Base-by-base conservation (phyloP, 306 rosid species). In the Malus sylvestris region DNA sequence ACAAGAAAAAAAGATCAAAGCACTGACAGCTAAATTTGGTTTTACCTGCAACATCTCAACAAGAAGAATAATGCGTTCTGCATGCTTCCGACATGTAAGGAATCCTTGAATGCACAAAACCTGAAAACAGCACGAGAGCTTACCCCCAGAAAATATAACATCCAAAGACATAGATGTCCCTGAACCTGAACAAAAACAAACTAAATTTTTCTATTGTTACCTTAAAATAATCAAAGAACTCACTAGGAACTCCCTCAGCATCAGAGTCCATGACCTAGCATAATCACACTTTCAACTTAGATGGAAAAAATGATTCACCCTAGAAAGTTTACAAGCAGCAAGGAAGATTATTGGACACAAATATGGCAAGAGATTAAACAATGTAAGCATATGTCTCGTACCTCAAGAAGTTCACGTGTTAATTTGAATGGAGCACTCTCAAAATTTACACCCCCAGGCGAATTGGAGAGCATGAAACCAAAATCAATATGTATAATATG, bases 61-160 rank as follows among this genome's bases (percentile, higher is more conserved):
- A 61, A 96, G 99, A 83, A 96, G 98, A 87, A 96, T 92, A 79
- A 96, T 83, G 65, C 99, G 97, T 72, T 96, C 99, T 18, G 99
- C 99, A 85, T 96, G 99, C 86, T 96, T 96, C 79, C 98, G 99
- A 82, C 99, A 96, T 72, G 99, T 96, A 82, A 96, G 99, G 90
- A 96, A 96, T 70, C 99, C 99, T 91, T 96, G 99, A 82, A 96
- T 96, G 97, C 99, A 96, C 76, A 96, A 87, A 82, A 96, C 99
- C 99, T 96, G 83, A 68, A 87, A 75, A 72, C 62, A 65, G 57
- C 68, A 66, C 66, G 76, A 77, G 80, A 78, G 75, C 32, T 63
- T 71, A 55, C 78, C 9, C n/a, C 42, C 52, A 69, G 60, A 44
- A 60, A 69, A 65, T 75, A 63, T 61, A 40, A 80, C 27, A 70